A percentile compares a stretch with the other conserved stretches of the same genome.
phyloP scores from a whole-genome alignment of 129 eudicot species.

The Smallanthus sonchifolius region DNA sequence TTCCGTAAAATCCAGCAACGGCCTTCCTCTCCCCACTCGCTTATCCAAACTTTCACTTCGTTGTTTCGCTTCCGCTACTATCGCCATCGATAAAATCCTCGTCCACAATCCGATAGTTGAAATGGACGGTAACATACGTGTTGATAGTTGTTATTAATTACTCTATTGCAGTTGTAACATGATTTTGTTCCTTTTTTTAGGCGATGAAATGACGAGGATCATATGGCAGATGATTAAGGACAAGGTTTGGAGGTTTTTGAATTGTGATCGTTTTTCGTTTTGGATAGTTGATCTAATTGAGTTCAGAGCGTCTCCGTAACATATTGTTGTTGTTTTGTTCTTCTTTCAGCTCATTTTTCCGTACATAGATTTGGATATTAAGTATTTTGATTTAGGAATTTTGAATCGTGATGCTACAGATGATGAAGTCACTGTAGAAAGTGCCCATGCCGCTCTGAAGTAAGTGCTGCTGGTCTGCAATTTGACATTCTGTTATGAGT shows the following conservation, averaged over 20 bases:
- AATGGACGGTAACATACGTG: conserved; percentile 66
- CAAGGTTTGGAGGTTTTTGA: conserved; percentile 36
- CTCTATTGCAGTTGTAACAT: neutral
- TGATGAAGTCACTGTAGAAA: conserved; percentile 85
- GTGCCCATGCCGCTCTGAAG: conserved; percentile 87
- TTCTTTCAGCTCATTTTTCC: conserved; percentile 82
- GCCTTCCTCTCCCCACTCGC: conserved; percentile 23
- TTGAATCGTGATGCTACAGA: conserved; percentile 87
- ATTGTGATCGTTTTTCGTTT: neutral
- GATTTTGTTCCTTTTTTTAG: conserved; percentile 27
- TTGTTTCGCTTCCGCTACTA: conserved; percentile 64
- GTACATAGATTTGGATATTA: conserved; percentile 73
- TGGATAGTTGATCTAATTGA: neutral
- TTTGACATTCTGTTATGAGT: neutral
- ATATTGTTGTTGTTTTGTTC: conserved; percentile 6
- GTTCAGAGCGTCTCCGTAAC: neutral
- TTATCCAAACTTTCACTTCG: conserved; percentile 49
- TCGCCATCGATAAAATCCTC: conserved; percentile 44
- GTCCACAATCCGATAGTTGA: conserved; percentile 84
- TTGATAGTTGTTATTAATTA: neutral
- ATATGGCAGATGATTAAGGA: conserved; percentile 91
- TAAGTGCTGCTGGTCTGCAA: conserved; percentile 25
- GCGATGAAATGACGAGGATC: conserved; percentile 95
- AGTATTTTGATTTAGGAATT: conserved; percentile 87
- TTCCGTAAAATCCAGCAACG: conserved; percentile 8